Evolutionary conservation across 768 basidiomycete genomes (phyloP), one percentile per base, ranked within the genome.

Genomic region (Boletus pseudopeckii): DNA sequence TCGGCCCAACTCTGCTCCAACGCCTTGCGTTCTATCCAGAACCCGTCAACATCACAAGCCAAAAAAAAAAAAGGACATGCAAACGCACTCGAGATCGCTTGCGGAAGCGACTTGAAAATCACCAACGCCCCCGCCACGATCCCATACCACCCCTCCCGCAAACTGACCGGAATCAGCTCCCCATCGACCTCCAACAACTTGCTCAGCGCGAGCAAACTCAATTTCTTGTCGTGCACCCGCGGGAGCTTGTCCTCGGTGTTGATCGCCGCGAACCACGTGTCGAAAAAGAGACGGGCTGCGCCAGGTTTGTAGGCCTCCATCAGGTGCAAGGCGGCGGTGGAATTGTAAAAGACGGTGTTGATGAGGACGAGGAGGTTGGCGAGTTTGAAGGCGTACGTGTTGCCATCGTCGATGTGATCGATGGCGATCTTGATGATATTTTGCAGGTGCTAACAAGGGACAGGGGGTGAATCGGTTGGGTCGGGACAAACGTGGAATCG

Each of bases 141-240:
- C 18, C 80, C 81, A 34, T 80, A 80, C 90, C 90, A 93, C 11
- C 85, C 88, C 5, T 84, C 83, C 54, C 79, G 77, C 57, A 92
- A 70, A 17, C 71, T 68, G 39, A 77, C 77, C 3, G 88, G 90
- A 34, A 90, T 77, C 45, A 64, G 66, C 9, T 68, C 66, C 2
- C 80, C 78, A 13, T 83, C 75, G 70, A 91, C 73, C 71, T 92
- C 90, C 64, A 96, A 74, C 54, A 94, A 71, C 42, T 84, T 83
- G 57, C 85, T 89, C 52, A 95, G 68, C 10, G 92, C 83, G 53
- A 90, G 67, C 52, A 94, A 82, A 60, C 81, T 83, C 53, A 95
- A 74, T 71, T 88, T 92, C 80, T 93, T 92, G 72, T 95, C 92
- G 65, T 96, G 92, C 41, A 96, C 91, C 18, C 92, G 82, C 13